These are phyloP conservation scores for Mucor saturninus DNA, from an alignment of 371 early-diverging fungal species.

Conservation along the genomic window DNA sequence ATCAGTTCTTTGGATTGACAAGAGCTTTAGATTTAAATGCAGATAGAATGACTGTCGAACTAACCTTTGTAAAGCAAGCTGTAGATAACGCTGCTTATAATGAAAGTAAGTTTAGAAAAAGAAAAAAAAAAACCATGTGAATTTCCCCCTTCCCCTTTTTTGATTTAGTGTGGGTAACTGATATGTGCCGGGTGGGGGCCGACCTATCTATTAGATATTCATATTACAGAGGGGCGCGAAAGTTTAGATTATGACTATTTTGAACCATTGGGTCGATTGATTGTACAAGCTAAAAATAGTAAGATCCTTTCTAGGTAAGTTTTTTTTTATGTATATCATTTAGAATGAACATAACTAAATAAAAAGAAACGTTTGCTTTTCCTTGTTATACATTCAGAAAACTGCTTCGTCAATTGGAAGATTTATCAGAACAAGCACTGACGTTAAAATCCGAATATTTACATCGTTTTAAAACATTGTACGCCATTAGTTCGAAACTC, in stretches of 20 bases:
- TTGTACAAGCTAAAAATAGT: slow-evolving; percentile 65
- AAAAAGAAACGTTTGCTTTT: background rate
- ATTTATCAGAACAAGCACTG: slow-evolving; percentile 61
- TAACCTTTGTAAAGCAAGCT: slow-evolving; percentile 54
- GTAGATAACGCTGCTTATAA: slow-evolving; percentile 31
- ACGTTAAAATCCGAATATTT: slow-evolving; percentile 59
- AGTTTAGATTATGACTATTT: slow-evolving; percentile 62
- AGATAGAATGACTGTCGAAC: slow-evolving; percentile 68
- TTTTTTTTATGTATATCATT: background rate
- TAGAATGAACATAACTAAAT: background rate
- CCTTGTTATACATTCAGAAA: slow-evolving; percentile 39
- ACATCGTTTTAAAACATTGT: slow-evolving; percentile 57
- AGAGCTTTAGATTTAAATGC: slow-evolving; percentile 67
- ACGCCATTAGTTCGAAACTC: slow-evolving; percentile 55
- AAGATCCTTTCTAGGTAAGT: slow-evolving; percentile 61
- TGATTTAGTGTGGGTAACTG: background rate
- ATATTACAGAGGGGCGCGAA: slow-evolving; percentile 49
- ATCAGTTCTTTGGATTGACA: slow-evolving; percentile 59
- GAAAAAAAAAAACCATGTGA: background rate
- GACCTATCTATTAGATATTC: slow-evolving; percentile 28
- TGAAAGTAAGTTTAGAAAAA: slow-evolving; percentile 29
- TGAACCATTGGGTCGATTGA: slow-evolving; percentile 58
- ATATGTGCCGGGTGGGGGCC: too few relatives aligned
- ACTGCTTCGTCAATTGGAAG: slow-evolving; percentile 69
- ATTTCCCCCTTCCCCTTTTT: background rate